Conservation (phyloP, 768 basidiomycete species). For the Leccinum boreale region DNA sequence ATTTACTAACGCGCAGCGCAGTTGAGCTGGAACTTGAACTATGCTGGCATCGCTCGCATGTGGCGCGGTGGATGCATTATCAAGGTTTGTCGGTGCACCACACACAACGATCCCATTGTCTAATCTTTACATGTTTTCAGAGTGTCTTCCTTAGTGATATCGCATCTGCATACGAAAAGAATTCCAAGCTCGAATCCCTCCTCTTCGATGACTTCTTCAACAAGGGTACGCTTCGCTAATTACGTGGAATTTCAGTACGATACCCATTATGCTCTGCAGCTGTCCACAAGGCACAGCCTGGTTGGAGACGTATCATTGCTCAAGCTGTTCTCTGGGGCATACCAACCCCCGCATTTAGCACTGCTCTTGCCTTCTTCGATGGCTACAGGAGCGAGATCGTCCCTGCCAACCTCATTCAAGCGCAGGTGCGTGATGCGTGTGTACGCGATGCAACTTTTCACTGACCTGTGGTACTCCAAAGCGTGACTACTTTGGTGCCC, state of each 20-base stretch:
- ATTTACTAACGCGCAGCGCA: slow-evolving; percentile 24
- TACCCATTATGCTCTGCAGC: slow-evolving; percentile 40
- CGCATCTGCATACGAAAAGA: slow-evolving; percentile 86
- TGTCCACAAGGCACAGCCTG: slow-evolving; percentile 91
- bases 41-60: slow-evolving; percentile 96
- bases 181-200: slow-evolving; percentile 79
- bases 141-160: slow-evolving; percentile 95
- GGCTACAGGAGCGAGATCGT: slow-evolving; percentile 95
- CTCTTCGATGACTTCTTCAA: slow-evolving; percentile 98
- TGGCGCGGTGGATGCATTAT: slow-evolving; percentile 99
- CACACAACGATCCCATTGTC: slow-evolving; percentile 8
- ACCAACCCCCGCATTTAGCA: slow-evolving; percentile 96
- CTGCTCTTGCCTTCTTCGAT: slow-evolving; percentile 97
- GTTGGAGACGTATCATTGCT: slow-evolving; percentile 96
- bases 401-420: slow-evolving; percentile 93
- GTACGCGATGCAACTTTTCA: not conserved
- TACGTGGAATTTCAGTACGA: not conserved
- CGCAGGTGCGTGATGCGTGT: slow-evolving; percentile 52
- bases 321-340: slow-evolving; percentile 98
- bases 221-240: slow-evolving; percentile 51
- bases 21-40: slow-evolving; percentile 91
- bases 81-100: slow-evolving; percentile 51
- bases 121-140: slow-evolving; percentile 32
- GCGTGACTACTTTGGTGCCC: slow-evolving; percentile 99
- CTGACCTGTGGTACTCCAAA: slow-evolving; percentile 26